Evolutionary conservation across 2,329 filamentous ascomycete species (phyloP), one percentile per base, ranked within the genome.

Genomic region (Aspergillus calidoustus): DNA sequence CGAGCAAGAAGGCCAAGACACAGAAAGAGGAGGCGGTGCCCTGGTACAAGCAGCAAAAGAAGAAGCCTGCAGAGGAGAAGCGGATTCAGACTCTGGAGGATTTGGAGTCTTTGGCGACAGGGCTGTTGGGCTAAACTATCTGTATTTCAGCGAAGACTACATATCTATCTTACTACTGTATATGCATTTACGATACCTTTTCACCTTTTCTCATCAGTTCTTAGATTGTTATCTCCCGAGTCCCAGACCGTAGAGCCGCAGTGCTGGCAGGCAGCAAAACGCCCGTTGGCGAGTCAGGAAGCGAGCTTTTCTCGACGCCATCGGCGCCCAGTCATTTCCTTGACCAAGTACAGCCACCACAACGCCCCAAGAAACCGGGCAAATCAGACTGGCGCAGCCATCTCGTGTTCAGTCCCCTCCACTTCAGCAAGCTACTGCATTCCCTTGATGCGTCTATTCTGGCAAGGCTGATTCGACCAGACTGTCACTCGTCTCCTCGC

Each of bases 21-120:
- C 67, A 59, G 65, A 70, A 52, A 71, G 72, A 59, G 70, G 72
- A 22, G 68, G 68, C 13, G 8, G 68, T 73, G 25, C 64, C 64
- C 28, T 59, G 62, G 15, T 64, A 66, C 57, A 71, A 71, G 64
- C 71, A 72, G 62, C 64, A 60, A 56, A 70, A 71, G 54, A 70
- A 72, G 56, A 72, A 72, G 60, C 47, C 52, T 17, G 34, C 47
- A 43, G 65, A 50, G 9, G 63, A 68, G 34, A 61, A 62, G 15
- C 71, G 72, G 57, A 76, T 80, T 67, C 71, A 79, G 62, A 81
- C 80, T n/a, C 59, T 82, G 69, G 79, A 79, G 62, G 80, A 82
- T 72, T 65, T 82, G 71, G 80, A 82, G 66, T 76, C 79, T 56
- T 63, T 82, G 71, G 80, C 80, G 56, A 78, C 75, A 61, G 80